Evolutionary conservation across 1,139 yeast genomes (phyloP), one percentile per base, ranked within the genome.

Genomic region (Taphrina sp.): DNA sequence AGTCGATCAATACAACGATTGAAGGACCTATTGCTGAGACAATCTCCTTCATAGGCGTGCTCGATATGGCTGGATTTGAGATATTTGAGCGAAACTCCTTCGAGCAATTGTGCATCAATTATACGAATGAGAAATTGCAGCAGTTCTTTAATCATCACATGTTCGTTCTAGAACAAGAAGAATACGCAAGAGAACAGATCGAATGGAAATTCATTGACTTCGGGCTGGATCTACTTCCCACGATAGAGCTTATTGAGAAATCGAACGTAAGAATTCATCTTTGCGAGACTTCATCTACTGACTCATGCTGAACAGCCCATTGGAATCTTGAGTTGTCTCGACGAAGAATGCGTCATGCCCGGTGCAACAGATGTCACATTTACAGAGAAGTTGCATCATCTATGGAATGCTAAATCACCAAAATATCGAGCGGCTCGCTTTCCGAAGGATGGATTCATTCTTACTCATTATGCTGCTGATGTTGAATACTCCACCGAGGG

Each of bases 91-190:
- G 79, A 59, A 94, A 94, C 67, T 87, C 96, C 0, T 92, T 94
- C 68, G 99, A 94, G 69, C 99, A 94, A 70, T 76, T 94, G 42
- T 92, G 98, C 71, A 94, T 94, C 67, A 94, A 94, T 66, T 92
- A 87, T 68, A 92, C 98, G 49, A 94, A 94, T 69, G 99, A 94
- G 70, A 89, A 87, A 67, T 75, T 94, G 44, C 98, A 94, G 70
- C 98, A 94, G 69, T 92, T 89, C 66, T 94, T 94, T 77, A 94
- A 94, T 67, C 98, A 94, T 69, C 97, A 92, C 69, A 90, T 95
- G 80, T 94, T 94, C 72, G 95, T 90, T 12, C 76, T 94, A 39
- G 99, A 94, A 69, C 99, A 94, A 70, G 90, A 90, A 66, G 98
- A 94, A 70, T 94, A 94, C 66, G 73, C 90, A 60, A 79, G 89